Evolutionary conservation across 768 basidiomycete genomes (phyloP).

Genomic region (Gloeophyllum trabeum): DNA sequence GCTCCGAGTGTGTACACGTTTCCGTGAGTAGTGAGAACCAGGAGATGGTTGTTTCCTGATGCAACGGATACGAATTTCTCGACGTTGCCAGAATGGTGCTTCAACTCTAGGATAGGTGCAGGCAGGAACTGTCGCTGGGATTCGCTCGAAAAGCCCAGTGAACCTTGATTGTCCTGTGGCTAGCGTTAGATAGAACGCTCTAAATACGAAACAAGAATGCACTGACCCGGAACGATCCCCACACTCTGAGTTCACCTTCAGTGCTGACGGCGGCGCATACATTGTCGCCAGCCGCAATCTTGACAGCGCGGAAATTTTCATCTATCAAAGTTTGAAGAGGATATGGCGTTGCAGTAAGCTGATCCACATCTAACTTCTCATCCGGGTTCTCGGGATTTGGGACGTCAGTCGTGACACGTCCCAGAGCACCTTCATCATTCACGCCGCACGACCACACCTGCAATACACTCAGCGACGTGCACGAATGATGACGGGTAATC

Average conservation of each 20-base stretch:
- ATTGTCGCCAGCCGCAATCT: constrained; percentile 77
- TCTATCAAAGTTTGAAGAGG: constrained; percentile 60
- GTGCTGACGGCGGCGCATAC: constrained; percentile 77
- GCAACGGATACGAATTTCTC: constrained; percentile 70
- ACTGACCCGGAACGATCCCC: constrained; percentile 84
- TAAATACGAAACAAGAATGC: constrained; percentile 2
- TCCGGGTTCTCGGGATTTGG: constrained; percentile 48
- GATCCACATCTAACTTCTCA: constrained; percentile 41
- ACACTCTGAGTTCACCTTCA: constrained; percentile 74
- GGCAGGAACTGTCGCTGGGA: constrained; percentile 60
- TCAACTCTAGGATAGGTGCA: constrained; percentile 44
- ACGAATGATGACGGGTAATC: not conserved
- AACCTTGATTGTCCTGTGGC: constrained; percentile 59
- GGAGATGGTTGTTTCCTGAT: constrained; percentile 80
- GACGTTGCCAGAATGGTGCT: constrained; percentile 47
- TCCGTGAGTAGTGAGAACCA: constrained; percentile 83
- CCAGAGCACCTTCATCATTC: constrained; percentile 85
- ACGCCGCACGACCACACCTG: constrained; percentile 81
- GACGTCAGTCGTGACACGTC: constrained; percentile 58
- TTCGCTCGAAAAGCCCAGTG: constrained; percentile 72
- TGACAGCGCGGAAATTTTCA: constrained; percentile 76
- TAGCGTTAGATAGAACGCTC: constrained; percentile 1
- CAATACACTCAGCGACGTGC: not conserved
- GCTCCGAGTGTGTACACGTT: constrained; percentile 86
- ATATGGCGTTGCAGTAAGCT: constrained; percentile 44